A percentile compares a stretch with the other conserved stretches of the same genome.
Conservation (phyloP, 164 flowering plant genomes). For the Sextonia rubra region DNA sequence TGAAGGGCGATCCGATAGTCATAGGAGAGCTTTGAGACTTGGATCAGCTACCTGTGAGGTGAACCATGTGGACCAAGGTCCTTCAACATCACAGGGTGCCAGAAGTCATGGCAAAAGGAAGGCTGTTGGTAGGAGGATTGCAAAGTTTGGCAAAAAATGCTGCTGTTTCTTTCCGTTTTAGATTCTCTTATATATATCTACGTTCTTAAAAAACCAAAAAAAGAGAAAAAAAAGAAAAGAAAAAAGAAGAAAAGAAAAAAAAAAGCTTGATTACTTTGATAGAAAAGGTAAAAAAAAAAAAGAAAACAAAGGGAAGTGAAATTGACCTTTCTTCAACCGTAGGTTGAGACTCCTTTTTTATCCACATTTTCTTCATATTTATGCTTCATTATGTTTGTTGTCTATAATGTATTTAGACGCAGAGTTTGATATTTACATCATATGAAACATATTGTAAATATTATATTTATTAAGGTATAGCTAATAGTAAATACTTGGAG, state of each 20-base stretch:
- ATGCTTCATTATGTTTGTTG: no score
- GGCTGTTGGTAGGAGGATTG: constrained; percentile 14
- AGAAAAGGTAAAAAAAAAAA: not conserved
- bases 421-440: no score
- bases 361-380: no score
- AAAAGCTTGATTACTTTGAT: no score
- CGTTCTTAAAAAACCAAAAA: no score
- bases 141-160: constrained; percentile 27
- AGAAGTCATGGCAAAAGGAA: constrained; percentile 1
- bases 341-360: no score
- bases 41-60: not conserved
- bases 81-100: constrained; percentile 6
- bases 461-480: no score
- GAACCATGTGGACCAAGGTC: constrained; percentile 6
- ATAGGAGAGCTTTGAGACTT: not conserved
- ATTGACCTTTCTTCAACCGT: no score
- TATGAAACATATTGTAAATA: no score
- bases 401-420: no score
- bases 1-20: constrained; percentile 2
- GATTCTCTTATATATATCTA: constrained; percentile 1
- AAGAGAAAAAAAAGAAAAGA: not conserved
- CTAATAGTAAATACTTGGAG: no score
- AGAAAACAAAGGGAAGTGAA: not conserved
- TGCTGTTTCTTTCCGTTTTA: constrained; percentile 39
- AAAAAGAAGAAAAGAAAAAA: no score